phyloP scores from a whole-genome alignment of 2,329 filamentous ascomycete genomes.

The Tolypocladium tundrense region DNA sequence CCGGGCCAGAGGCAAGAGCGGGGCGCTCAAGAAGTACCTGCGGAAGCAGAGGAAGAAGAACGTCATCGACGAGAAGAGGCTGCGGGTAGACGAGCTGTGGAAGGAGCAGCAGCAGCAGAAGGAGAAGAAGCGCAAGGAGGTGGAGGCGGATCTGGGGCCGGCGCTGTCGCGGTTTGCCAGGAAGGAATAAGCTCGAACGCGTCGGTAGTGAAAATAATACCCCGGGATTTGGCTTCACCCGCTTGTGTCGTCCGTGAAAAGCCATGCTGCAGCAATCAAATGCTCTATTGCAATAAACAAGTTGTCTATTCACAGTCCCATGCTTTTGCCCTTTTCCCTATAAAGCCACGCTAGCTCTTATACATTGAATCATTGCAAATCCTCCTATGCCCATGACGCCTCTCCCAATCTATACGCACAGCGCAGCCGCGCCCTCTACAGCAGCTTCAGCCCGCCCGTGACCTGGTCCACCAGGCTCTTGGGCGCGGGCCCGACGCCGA shows the following conservation, averaged over 20 bases:
- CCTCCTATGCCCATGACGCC: background rate
- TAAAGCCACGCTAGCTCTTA: background rate
- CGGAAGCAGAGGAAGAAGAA: slow-evolving; percentile 89
- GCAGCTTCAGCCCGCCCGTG: slow-evolving; percentile 72
- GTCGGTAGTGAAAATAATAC: slow-evolving; percentile 9
- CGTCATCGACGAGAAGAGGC: slow-evolving; percentile 88
- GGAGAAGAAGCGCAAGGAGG: slow-evolving; percentile 51
- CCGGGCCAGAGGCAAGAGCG: slow-evolving; percentile 79
- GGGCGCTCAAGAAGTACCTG: slow-evolving; percentile 75
- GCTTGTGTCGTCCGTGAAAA: background rate
- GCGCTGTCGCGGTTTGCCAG: slow-evolving; percentile 77
- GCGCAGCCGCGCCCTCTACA: slow-evolving; percentile 35
- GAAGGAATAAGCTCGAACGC: slow-evolving; percentile 37
- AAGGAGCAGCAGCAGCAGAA: slow-evolving; percentile 60
- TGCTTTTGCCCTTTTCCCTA: background rate
- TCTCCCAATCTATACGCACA: background rate
- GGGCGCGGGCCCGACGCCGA: slow-evolving; percentile 74
- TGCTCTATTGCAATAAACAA: background rate
- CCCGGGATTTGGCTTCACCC: slow-evolving; percentile 1
- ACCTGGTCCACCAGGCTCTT: slow-evolving; percentile 80
- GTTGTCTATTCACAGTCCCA: background rate
- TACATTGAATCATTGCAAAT: background rate
- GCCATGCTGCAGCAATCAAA: background rate
- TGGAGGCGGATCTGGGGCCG: slow-evolving; percentile 68
- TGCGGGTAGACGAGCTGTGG: slow-evolving; percentile 76